Conservation (phyloP, 305 asterid species). For the Fraxinus floribunda region DNA sequence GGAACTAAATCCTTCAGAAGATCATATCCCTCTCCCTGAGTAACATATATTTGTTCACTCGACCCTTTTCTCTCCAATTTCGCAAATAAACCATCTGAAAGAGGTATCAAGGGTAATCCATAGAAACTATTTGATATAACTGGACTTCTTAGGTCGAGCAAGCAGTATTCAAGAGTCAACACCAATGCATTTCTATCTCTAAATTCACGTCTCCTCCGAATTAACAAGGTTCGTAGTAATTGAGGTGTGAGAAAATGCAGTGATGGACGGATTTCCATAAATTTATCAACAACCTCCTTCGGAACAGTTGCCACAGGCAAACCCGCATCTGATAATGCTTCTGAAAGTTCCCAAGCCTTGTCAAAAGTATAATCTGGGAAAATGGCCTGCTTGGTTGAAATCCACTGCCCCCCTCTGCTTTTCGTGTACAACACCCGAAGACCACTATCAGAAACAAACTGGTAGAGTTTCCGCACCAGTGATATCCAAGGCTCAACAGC, state of each 20-base stretch:
- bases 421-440: conserved; percentile 74
- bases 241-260: conserved; percentile 90
- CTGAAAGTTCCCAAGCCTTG: conserved; percentile 66
- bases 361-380: conserved; percentile 86
- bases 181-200: conserved; percentile 71
- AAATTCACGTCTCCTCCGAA: conserved; percentile 72
- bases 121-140: conserved; percentile 55
- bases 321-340: conserved; percentile 86
- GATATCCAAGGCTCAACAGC: conserved; percentile 90
- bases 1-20: conserved; percentile 85
- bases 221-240: conserved; percentile 74
- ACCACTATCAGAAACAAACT: conserved; percentile 64
- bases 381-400: conserved; percentile 89
- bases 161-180: conserved; percentile 90
- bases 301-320: conserved; percentile 72
- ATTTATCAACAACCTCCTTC: conserved; percentile 63
- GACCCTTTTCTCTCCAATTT: conserved; percentile 73
- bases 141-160: conserved; percentile 72
- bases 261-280: conserved; percentile 70
- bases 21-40: conserved; percentile 76
- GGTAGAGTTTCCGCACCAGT: conserved; percentile 73
- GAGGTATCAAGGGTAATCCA: conserved; percentile 89
- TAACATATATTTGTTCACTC: conserved; percentile 72
- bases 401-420: conserved; percentile 94
- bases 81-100: conserved; percentile 72